These are phyloP conservation scores for Neoarthrinium moseri DNA, from an alignment of 2,329 filamentous ascomycete species.

Conservation along the genomic window DNA sequence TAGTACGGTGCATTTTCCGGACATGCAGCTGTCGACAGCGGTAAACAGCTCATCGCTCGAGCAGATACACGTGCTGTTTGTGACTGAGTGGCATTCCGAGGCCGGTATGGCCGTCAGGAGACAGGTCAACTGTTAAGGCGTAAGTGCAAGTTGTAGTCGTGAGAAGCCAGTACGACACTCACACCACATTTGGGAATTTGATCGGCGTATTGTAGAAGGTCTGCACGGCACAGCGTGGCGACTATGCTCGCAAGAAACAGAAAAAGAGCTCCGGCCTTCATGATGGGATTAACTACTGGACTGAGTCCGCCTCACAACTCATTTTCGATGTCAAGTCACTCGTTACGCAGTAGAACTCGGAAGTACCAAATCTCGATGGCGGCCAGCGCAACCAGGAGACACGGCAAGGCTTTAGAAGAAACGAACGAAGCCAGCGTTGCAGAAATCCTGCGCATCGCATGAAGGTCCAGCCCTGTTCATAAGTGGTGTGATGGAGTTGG, in stretches of 20 bases:
- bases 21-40: slow-evolving; percentile 29
- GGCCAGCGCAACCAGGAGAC: not conserved
- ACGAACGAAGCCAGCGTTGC: not conserved
- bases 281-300: not conserved
- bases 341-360: no score
- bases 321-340: no score
- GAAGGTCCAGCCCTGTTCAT: no score
- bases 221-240: not conserved
- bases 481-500: no score
- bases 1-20: slow-evolving; percentile 11
- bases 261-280: not conserved
- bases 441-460: no score
- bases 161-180: not conserved
- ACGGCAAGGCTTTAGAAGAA: not conserved
- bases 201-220: slow-evolving; percentile 5
- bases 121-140: slow-evolving; percentile 8
- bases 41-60: slow-evolving; percentile 13
- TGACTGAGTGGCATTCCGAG: slow-evolving; percentile 11
- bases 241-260: not conserved
- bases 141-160: not conserved
- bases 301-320: not conserved
- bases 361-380: no score
- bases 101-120: slow-evolving; percentile 7
- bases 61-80: slow-evolving; percentile 18
- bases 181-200: slow-evolving; percentile 5